Evolutionary conservation across 768 basidiomycete species (phyloP).

Genomic region (Boletus subcaerulescens): DNA sequence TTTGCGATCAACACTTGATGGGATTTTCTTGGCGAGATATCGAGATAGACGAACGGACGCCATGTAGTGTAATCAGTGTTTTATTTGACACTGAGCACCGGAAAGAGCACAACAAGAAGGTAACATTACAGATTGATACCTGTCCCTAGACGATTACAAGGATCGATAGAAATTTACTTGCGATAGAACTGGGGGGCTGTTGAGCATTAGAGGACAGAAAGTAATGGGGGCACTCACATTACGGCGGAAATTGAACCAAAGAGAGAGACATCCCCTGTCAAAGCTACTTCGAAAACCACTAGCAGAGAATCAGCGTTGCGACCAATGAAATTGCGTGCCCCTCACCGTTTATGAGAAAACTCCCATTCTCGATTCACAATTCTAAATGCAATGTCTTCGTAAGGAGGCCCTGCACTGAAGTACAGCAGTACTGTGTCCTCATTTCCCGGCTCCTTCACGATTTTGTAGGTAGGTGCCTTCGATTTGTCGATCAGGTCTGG

Average conservation of each 20-base stretch:
- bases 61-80: constrained; percentile 1
- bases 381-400: constrained; percentile 97
- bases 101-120: constrained; percentile 8
- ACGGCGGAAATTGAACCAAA: constrained; percentile 95
- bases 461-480: constrained; percentile 95
- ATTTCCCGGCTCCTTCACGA: constrained; percentile 90
- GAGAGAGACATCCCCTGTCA: constrained; percentile 91
- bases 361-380: constrained; percentile 99
- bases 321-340: constrained; percentile 8
- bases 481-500: constrained; percentile 98
- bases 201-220: constrained; percentile 12
- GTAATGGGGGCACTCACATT: constrained; percentile 57
- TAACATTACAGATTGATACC: constrained; percentile 32
- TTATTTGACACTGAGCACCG: constrained; percentile 16
- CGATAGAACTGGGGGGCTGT: constrained; percentile 64
- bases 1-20: constrained; percentile 6
- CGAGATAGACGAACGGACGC: too few relatives aligned
- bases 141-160: constrained; percentile 15
- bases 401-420: constrained; percentile 96
- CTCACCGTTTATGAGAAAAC: constrained; percentile 91
- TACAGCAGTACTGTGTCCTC: constrained; percentile 92
- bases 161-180: constrained; percentile 46
- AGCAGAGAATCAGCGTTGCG: constrained; percentile 11
- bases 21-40: too few relatives aligned
- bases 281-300: constrained; percentile 97